Evolutionary conservation across 257 asterid species (phyloP).

Genomic region (Rehmannia glutinosa): DNA sequence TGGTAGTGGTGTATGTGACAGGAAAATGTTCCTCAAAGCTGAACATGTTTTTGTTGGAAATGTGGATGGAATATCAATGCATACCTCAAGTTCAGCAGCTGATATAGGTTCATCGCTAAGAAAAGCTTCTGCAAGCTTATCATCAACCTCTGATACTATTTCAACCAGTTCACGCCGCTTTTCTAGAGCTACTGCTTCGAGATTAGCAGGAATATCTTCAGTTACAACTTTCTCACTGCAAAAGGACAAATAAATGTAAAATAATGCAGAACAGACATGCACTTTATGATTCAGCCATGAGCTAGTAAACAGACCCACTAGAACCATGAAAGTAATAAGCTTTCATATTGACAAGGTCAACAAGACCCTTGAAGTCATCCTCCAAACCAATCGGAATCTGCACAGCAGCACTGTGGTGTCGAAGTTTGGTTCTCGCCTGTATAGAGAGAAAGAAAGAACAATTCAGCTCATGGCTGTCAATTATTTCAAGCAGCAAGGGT

Average conservation of each 20-base stretch:
- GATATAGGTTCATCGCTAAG: constrained; percentile 92
- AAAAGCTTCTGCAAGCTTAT: constrained; percentile 82
- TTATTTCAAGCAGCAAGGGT: not conserved
- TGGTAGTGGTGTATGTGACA: not conserved
- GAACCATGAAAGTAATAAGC: constrained; percentile 83
- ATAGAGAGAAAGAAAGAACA: constrained; percentile 12
- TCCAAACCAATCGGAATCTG: constrained; percentile 96
- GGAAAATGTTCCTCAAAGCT: constrained; percentile 1
- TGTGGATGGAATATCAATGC: constrained; percentile 6
- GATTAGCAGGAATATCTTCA: constrained; percentile 79
- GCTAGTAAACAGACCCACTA: constrained; percentile 70
- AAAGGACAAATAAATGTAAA: constrained; percentile 8
- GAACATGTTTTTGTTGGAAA: not conserved
- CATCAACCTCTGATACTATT: constrained; percentile 95
- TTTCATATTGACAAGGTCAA: constrained; percentile 83
- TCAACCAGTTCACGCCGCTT: constrained; percentile 93
- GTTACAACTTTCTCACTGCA: constrained; percentile 69
- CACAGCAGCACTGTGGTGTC: constrained; percentile 96
- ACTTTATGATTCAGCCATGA: constrained; percentile 12
- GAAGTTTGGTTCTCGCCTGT: constrained; percentile 92
- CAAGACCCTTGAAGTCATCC: constrained; percentile 90
- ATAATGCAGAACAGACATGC: constrained; percentile 3
- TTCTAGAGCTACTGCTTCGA: constrained; percentile 61
- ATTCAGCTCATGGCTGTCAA: constrained; percentile 17
- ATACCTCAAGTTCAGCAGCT: constrained; percentile 76